Base-by-base conservation (phyloP, 371 early-diverging fungal species). In the Fennellomyces sp. region DNA sequence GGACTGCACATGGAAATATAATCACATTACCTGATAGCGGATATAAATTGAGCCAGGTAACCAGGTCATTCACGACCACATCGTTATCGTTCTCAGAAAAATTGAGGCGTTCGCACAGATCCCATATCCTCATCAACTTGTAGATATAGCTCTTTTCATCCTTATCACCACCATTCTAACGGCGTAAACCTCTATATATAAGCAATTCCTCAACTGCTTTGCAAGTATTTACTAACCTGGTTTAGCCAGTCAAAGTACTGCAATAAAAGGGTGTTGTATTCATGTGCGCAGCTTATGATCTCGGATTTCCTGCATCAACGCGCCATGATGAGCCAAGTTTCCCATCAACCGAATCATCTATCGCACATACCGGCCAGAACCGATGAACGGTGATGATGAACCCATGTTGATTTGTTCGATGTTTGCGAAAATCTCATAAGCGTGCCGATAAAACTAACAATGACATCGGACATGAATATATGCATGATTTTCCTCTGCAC, bases 11-110 rank as follows among this genome's bases (percentile, higher is more conserved):
- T 10, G 21, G 21, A 21, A 6, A 48, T 26, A 6, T 48, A 25
- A 48, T 26, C 13, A 13, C 17, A 23, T 26, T 48, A 48, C 4
- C 13, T 2, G 0, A 23, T 11, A 48, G 63, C 63, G 57, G 56
- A 33, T 49, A 17, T n/a, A 51, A 36, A 28, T 52, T 63, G 17
- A 63, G 30, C 63, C 63, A 63, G 41, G 56, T 57, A 29, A 49
- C 36, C 56, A 63, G 21, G 12, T 51, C 52, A 1, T 28, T 6
- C 4, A 45, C 45, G 21, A 61, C 39, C 5, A 48, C 23, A 13
- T 48, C 38, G 2, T 39, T 30, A 17, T 27, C 52, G 29, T 35
- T 29, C 31, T 25, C 57, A 7, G 63, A 56, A 26, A 63, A 63
- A 36, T 54, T 48, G 12, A 63, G 28, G 3, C 47, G n/a, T 23